These are phyloP conservation scores for Penicillium simplicissimum DNA, from an alignment of 495 filamentous ascomycete species.

Conservation along the genomic window DNA sequence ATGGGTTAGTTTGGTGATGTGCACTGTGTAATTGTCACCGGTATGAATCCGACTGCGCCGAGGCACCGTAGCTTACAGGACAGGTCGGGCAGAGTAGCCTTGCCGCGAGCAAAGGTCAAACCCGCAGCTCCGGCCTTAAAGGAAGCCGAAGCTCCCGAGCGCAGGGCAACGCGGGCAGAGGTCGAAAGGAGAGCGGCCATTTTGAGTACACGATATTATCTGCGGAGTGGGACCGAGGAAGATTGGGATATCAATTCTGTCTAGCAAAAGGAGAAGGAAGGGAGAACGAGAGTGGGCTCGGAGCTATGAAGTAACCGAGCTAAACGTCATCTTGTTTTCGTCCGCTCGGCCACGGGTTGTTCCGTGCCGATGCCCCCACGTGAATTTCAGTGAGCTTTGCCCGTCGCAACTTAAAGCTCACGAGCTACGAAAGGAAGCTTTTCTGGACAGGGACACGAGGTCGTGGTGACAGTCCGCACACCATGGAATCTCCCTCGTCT, in stretches of 20 bases:
- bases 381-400: constrained; percentile 26
- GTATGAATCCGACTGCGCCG: neutral
- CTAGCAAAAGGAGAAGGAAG: constrained; percentile 10
- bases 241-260: neutral
- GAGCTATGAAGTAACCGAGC: constrained; percentile 36
- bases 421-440: constrained; percentile 6
- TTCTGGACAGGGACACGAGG: neutral
- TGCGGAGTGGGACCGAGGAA: no score
- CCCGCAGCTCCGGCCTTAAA: constrained; percentile 58
- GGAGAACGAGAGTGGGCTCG: constrained; percentile 13
- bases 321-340: constrained; percentile 38
- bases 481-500: constrained; percentile 39
- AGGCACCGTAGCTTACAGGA: constrained; percentile 62
- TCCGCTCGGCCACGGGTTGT: constrained; percentile 13
- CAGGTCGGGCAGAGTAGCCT: constrained; percentile 94
- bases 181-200: constrained; percentile 61
- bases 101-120: constrained; percentile 76
- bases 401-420: constrained; percentile 4
- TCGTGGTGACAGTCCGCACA: constrained; percentile 11
- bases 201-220: constrained; percentile 20
- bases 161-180: constrained; percentile 55
- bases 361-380: constrained; percentile 24
- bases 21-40: neutral
- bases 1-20: constrained; percentile 15
- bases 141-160: constrained; percentile 52